These are phyloP conservation scores for Histomonas meleagridis DNA, from an alignment of 208 protist genomes.

Conservation along the genomic window DNA sequence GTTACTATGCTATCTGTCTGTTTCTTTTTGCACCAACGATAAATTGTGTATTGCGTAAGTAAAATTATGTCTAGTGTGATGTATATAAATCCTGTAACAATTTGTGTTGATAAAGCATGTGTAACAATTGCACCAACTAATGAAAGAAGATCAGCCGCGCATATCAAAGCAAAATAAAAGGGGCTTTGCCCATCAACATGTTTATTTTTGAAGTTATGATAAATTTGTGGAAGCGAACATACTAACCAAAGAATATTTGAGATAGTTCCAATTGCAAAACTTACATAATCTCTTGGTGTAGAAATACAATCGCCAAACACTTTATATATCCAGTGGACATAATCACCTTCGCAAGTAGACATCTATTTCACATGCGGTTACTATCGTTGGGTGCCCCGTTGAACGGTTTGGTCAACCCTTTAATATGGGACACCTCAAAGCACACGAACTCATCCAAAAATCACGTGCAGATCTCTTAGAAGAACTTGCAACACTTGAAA, in stretches of 20 bases:
- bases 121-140: not conserved
- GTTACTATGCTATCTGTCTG: not conserved
- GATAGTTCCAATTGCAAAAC: not conserved
- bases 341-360: not conserved
- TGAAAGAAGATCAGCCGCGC: not conserved
- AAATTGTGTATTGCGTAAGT: not conserved
- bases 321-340: not conserved
- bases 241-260: not conserved
- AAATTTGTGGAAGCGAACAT: constrained; percentile 26
- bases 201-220: constrained; percentile 15
- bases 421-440: constrained; percentile 27
- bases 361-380: too few species aligned
- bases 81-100: not conserved
- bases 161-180: constrained; percentile 17
- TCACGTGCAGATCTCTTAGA: not conserved
- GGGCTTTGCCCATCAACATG: not conserved
- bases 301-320: not conserved
- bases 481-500: not conserved
- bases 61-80: not conserved
- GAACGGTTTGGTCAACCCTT: too few species aligned
- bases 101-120: not conserved
- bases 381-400: too few species aligned
- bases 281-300: not conserved
- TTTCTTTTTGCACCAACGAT: not conserved
- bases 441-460: constrained; percentile 19